A percentile compares a stretch with the other conserved stretches of the same genome.
Conservation (phyloP, 2,329 filamentous ascomycete species). For the Fusarium tanahbumbuense region DNA sequence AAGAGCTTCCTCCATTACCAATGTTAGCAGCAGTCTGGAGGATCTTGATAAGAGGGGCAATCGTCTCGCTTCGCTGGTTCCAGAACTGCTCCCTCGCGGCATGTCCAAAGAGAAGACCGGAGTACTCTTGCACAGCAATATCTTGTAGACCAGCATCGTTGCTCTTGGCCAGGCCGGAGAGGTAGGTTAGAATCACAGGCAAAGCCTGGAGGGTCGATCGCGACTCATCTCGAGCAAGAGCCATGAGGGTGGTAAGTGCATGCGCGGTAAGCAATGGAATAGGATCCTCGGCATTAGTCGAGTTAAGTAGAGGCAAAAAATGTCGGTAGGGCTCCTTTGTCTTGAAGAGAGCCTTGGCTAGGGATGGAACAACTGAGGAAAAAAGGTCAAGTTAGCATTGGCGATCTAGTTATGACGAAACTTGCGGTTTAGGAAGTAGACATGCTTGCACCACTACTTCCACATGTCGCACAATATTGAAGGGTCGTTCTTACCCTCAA, state of each 20-base stretch:
- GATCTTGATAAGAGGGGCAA: slow-evolving; percentile 84
- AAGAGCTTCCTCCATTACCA: slow-evolving; percentile 71
- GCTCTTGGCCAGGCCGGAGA: slow-evolving; percentile 84
- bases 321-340: slow-evolving; percentile 83
- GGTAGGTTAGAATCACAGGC: slow-evolving; percentile 85
- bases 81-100: slow-evolving; percentile 87
- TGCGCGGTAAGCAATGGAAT: slow-evolving; percentile 91
- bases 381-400: slow-evolving; percentile 37
- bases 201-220: slow-evolving; percentile 79
- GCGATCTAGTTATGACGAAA: slow-evolving; percentile 8
- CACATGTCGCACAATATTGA: slow-evolving; percentile 10
- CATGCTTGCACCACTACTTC: slow-evolving; percentile 1
- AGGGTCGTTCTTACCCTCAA: slow-evolving; percentile 74
- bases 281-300: slow-evolving; percentile 78
- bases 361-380: slow-evolving; percentile 78
- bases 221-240: slow-evolving; percentile 71
- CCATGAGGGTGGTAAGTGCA: slow-evolving; percentile 84
- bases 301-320: slow-evolving; percentile 86
- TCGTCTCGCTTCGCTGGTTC: slow-evolving; percentile 87
- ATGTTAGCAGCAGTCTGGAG: slow-evolving; percentile 81
- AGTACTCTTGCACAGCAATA: slow-evolving; percentile 93
- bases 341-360: slow-evolving; percentile 80
- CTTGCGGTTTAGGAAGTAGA: slow-evolving; percentile 13
- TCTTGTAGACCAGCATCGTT: slow-evolving; percentile 92
- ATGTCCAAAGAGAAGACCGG: slow-evolving; percentile 80